Base-by-base conservation (phyloP, 164 flowering plant species). In the Dillenia suffruticosa region DNA sequence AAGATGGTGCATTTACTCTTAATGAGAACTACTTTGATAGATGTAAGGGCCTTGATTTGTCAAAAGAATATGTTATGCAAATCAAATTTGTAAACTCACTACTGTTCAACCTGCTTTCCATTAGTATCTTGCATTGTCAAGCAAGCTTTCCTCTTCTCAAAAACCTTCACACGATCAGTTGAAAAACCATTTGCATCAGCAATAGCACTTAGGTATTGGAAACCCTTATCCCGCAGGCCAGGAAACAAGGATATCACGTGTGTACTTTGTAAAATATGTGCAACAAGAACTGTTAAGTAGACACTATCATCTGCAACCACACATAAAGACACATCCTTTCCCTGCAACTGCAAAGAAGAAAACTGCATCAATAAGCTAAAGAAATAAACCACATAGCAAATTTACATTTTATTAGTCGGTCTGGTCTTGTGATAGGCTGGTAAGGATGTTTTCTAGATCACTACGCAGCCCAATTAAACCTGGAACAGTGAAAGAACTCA, bases 231-330 rank as follows among this genome's bases (percentile, higher is more conserved):
- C 58, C 72, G 76, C 56, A 90, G 59, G 61, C 95, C 96, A 9
- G 98, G 97, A 77, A 87, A 85, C 62, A 89, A 57, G 46, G 94
- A 76, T 51, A 86, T 80, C 51, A 93, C 73, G 64, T 68, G 75
- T 67, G 90, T 75, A 57, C 61, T 70, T 67, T 64, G 70, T 32
- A 86, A 85, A 64, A 84, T 79, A 71, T 66, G 70, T 51, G 89
- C 86, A 49, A 69, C 58, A 57, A 82, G 79, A 75, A 89, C 66
- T 19, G 98, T 65, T 71, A 83, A 72, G 76, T 84, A 89, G 54
- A 93, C 59, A 70, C 97, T 93, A 65, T 93, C 98, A 81, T 93
- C 97, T 52, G 80, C 92, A 58, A 90, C 84, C 54, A 89, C 63
- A 63, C 97, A 90, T 68, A 86, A 62, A 12, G 86, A 74, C 16